Evolutionary conservation across 2,329 filamentous ascomycete species (phyloP), one percentile per base, ranked within the genome.

Genomic region (Pseudogymnoascus destructans): DNA sequence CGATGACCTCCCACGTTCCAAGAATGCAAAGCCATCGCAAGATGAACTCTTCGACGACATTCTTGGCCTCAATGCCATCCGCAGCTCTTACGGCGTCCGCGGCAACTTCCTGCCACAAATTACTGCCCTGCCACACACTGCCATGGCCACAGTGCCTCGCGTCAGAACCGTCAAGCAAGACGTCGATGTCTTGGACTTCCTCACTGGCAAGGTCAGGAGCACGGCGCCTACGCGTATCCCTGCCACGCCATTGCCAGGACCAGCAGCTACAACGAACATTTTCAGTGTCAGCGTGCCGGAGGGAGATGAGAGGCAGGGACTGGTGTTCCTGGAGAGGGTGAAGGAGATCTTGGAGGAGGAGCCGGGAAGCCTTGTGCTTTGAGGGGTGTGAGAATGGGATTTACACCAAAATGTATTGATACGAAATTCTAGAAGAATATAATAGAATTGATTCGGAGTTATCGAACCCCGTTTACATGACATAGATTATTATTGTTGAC

Each of bases 21-120:
- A 82, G 60, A 75, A 76, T 61, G 77, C 79, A 49, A 78, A 82
- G 68, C 85, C 86, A 11, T 84, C 87, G 0, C 76, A 86, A 33
- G 81, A 90, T 68, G 89, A 95, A 70, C 81, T 98, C 10, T 97
- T 97, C 73, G 84, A 96, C 69, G 84, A 92, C 66, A 78, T 97
- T 11, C 79, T 98, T 6, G 92, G 91, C 8, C 74, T 90, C 17
- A 73, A 79, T 68, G 74, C 71, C 62, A 66, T 72, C 25, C 69
- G 71, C 7, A 73, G 79, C 64, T 73, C 75, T 59, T 75, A 79
- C 59, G 76, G 73, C 52, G 76, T 80, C 68, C 70, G 81, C 70
- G 73, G 90, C 75, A 63, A 76, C 74, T 79, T 95, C 79, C 70
- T 80, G 8, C 90, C 91, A 1, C 82, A 89, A 67, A 81, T 95